Evolutionary conservation across 2,329 filamentous ascomycete species (phyloP).

Genomic region (Colletotrichum zoysiae): DNA sequence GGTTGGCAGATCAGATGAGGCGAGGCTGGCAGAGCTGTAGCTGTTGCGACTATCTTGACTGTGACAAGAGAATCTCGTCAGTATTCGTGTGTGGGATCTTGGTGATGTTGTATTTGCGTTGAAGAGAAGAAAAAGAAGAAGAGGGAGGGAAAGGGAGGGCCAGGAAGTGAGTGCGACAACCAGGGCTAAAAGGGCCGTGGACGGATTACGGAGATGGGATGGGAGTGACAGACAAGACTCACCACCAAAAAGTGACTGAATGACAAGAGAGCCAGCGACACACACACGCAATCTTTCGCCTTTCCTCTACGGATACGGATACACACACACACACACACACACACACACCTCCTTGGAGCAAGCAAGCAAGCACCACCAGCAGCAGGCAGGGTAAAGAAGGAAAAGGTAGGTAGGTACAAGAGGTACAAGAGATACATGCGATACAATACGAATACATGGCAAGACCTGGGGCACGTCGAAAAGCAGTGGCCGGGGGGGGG

Average conservation of each 20-base stretch:
- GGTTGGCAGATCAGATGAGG: constrained; percentile 44
- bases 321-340: background rate
- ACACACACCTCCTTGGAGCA: constrained; percentile 11
- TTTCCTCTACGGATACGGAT: background rate
- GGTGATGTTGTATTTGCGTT: constrained; percentile 65
- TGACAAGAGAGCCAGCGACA: constrained; percentile 18
- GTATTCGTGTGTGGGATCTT: constrained; percentile 57
- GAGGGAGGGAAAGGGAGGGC: constrained; percentile 53
- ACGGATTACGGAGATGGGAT: constrained; percentile 44
- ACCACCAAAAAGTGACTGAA: constrained; percentile 13
- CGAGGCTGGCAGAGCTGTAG: constrained; percentile 60
- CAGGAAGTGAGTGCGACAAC: constrained; percentile 41
- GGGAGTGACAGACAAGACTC: constrained; percentile 29
- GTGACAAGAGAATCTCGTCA: constrained; percentile 71
- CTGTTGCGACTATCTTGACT: constrained; percentile 67
- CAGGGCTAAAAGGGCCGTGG: constrained; percentile 46
- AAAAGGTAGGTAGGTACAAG: background rate
- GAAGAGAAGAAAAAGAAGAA: constrained; percentile 53
- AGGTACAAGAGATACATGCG: constrained; percentile 27
- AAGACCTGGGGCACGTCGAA: constrained; percentile 29
- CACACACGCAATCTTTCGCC: background rate
- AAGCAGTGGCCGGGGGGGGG: constrained; percentile 24
- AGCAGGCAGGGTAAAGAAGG: constrained; percentile 6
- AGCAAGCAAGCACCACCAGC: constrained; percentile 8
- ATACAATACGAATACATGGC: constrained; percentile 36